A percentile compares a stretch with the other conserved stretches of the same genome.
Evolutionary conservation across 2,329 filamentous ascomycete species (phyloP).

Genomic region (Xylaria sp.): DNA sequence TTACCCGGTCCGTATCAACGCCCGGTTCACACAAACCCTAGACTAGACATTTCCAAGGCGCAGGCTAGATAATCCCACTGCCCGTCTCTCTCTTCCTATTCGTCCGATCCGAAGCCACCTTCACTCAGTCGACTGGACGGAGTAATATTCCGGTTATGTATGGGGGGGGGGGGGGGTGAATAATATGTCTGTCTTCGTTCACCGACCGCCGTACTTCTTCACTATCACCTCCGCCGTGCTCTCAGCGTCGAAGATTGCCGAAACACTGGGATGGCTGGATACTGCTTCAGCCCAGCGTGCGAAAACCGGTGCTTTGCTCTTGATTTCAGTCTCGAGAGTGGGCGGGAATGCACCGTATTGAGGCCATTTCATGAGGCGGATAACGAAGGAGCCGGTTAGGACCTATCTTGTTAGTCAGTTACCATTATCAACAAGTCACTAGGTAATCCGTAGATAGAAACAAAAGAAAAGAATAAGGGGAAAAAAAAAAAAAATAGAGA

Average conservation of each 20-base stretch:
- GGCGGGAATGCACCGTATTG: constrained; percentile 51
- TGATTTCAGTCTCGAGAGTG: constrained; percentile 42
- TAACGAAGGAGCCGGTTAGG: constrained; percentile 59
- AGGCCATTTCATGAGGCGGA: constrained; percentile 52
- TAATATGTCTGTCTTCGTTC: too few species aligned
- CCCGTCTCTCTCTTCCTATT: not conserved
- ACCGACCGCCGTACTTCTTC: constrained; percentile 26
- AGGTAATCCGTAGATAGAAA: too few species aligned
- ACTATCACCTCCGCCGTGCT: constrained; percentile 35
- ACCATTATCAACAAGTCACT: too few species aligned
- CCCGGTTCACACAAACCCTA: too few species aligned
- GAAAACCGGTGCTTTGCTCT: constrained; percentile 58
- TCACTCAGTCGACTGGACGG: too few species aligned
- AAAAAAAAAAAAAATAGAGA: too few species aligned
- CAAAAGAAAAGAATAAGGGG: not conserved
- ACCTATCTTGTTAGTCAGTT: constrained; percentile 38
- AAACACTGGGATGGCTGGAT: constrained; percentile 59
- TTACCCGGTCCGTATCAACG: too few species aligned
- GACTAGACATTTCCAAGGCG: not conserved
- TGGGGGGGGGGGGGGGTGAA: not conserved
- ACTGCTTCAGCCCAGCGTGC: constrained; percentile 61
- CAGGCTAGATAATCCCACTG: not conserved
- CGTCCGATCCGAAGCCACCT: too few species aligned
- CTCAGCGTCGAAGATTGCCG: constrained; percentile 54
- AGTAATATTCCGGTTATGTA: not conserved